Conservation (phyloP, 108 stramenopile genomes). For the Stephanodiscus triporus region DNA sequence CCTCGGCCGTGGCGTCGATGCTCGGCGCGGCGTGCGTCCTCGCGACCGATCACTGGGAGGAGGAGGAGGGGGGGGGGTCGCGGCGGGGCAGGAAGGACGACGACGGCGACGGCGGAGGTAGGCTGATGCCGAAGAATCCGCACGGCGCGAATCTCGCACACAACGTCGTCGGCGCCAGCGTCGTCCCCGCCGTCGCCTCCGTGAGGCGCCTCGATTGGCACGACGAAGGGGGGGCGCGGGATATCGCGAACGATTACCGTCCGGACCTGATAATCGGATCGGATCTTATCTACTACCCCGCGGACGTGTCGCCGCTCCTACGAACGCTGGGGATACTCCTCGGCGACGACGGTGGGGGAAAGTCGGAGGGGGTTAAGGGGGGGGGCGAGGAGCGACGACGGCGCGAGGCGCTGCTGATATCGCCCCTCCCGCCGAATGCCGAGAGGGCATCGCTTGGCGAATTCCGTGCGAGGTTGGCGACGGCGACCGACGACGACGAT, state of each 20-base stretch:
- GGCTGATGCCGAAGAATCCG: constrained; percentile 48
- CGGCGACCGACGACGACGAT: background rate
- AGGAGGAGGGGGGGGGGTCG: background rate
- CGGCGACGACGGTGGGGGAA: background rate
- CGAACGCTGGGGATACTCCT: constrained; percentile 40
- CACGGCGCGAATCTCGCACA: constrained; percentile 48
- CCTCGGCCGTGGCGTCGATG: constrained; percentile 23
- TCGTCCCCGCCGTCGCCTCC: background rate
- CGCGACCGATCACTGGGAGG: constrained; percentile 53
- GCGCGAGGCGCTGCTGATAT: constrained; percentile 23
- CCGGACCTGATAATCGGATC: constrained; percentile 45
- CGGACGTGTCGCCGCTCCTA: constrained; percentile 38
- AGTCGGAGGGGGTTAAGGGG: too few species aligned
- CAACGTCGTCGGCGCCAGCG: constrained; percentile 16
- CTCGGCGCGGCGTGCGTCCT: background rate
- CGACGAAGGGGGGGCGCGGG: constrained; percentile 10
- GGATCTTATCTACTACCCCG: background rate
- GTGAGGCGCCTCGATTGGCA: constrained; percentile 52
- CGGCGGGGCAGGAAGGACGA: background rate
- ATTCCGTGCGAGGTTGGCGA: constrained; percentile 28
- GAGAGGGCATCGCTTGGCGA: constrained; percentile 40
- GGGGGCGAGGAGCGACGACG: background rate
- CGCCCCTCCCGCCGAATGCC: constrained; percentile 38
- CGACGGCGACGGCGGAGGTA: constrained; percentile 16
- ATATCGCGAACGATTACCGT: background rate